Base-by-base conservation (phyloP, 768 basidiomycete genomes). In the Tephrocybe sp. region DNA sequence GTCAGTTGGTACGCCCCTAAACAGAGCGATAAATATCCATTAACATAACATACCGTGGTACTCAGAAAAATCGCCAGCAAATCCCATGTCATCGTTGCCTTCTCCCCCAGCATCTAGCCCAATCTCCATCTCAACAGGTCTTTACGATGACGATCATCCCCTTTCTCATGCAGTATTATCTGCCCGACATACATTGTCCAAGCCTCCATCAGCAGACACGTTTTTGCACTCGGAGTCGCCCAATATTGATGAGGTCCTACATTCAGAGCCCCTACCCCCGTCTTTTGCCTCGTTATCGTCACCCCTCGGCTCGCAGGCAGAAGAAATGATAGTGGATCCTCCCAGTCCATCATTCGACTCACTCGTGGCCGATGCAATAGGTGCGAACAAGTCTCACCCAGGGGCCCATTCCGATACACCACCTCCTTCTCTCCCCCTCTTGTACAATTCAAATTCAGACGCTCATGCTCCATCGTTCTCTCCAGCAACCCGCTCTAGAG, bases 81-180 rank as follows among this genome's bases (percentile, higher is more conserved):
- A 49, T 42, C 56, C 56, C 15, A 57, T 64, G 7, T 63, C 64
- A 3, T 66, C 66, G 10, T 54, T 69, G 10, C 69, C 69, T 19
- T 70, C 69, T 4, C 69, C 69, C 3, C 67, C 69, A 31, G 56
- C 47, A 24, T 65, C 70, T 27, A 69, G 64, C 48, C 65, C 65
- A 3, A 49, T 56, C 19, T 41, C 54, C 15, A 40, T 50, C 33
- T 57, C 60, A 23, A 39, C 43, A n/a, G 25, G 15, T 44, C n/a
- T 39, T 21, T 40, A 24, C 29, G 52, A 49, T 15, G 43, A 49
- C 10, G 33, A 43, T 21, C 19, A 33, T 9, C 19, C 43, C 24
- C 36, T 34, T 4, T 34, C 6, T 1, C 15, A 19, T 25, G 2
- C 41, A 27, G 31, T 25, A 10, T 49, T 41, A 11, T 38, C 48